A percentile compares a stretch with the other conserved stretches of the same genome.
Evolutionary conservation across 176 grass and related monocot species (phyloP).

Genomic region (Lolium multiflorum): DNA sequence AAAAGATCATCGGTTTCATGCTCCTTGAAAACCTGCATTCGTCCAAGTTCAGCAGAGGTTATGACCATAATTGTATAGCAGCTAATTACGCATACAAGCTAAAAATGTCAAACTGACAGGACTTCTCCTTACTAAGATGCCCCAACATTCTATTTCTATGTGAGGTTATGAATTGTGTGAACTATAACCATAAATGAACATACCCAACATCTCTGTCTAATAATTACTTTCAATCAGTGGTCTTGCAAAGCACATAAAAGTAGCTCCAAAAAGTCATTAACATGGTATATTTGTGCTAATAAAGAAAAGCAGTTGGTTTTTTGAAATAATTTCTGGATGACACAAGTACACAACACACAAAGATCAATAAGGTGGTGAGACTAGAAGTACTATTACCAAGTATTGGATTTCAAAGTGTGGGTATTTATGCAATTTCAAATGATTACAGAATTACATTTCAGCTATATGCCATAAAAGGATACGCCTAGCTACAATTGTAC

Average conservation of each 20-base stretch:
- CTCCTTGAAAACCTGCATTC: slow-evolving; percentile 68
- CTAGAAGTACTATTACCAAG: neutral
- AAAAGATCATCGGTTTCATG: slow-evolving; percentile 56
- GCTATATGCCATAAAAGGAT: neutral
- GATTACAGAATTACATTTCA: slow-evolving; percentile 9
- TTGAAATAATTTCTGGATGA: neutral
- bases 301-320: neutral
- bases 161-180: neutral
- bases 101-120: slow-evolving; percentile 11
- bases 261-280: neutral
- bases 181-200: slow-evolving; percentile 2
- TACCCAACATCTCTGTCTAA: neutral
- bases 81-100: slow-evolving; percentile 14
- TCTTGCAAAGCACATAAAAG: slow-evolving; percentile 5
- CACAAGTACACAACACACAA: neutral
- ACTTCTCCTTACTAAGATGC: slow-evolving; percentile 28
- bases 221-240: neutral
- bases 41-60: slow-evolving; percentile 27
- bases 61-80: neutral
- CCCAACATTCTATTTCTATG: slow-evolving; percentile 13
- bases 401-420: neutral
- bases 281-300: neutral
- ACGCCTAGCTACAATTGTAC: neutral
- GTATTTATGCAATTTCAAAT: slow-evolving; percentile 1
- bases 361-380: slow-evolving; percentile 2